phyloP scores from a whole-genome alignment of 2,329 filamentous ascomycete genomes.

The Aureobasidium sp. region DNA sequence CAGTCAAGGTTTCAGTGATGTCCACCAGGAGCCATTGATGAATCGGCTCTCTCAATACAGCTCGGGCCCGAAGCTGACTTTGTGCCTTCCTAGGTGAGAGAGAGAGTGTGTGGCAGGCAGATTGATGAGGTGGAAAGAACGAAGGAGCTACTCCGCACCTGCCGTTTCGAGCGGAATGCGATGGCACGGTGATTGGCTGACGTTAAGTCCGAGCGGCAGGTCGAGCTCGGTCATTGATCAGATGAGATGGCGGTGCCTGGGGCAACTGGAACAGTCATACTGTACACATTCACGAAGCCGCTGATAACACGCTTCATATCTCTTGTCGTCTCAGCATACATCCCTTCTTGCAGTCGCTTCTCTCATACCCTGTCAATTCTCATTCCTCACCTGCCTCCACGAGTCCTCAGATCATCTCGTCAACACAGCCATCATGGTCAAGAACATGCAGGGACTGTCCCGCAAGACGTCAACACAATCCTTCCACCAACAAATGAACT shows the following conservation, averaged over 20 bases:
- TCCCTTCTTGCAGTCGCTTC: not conserved
- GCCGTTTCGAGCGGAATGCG: conserved; percentile 12
- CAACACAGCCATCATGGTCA: conserved; percentile 13
- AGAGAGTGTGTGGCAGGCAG: not conserved
- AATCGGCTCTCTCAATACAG: not conserved
- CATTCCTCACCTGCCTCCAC: too few species aligned
- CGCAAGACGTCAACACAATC: conserved; percentile 14
- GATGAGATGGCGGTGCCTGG: conserved; percentile 7
- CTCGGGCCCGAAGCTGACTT: not conserved
- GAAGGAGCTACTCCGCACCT: conserved; percentile 2
- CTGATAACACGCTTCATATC: conserved; percentile 1
- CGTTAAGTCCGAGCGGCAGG: not conserved
- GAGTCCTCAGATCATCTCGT: not conserved
- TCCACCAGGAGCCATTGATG: too few species aligned
- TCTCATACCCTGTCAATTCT: not conserved
- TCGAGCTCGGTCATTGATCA: not conserved
- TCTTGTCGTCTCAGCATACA: not conserved
- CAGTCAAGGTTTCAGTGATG: too few species aligned
- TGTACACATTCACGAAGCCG: not conserved
- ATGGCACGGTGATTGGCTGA: conserved; percentile 9
- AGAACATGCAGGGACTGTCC: conserved; percentile 15
- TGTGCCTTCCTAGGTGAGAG: not conserved
- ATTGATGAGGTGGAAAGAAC: not conserved
- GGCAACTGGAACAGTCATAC: conserved; percentile 7
- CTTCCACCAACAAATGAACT: conserved; percentile 8